A percentile compares a stretch with the other conserved stretches of the same genome.
Conservation (phyloP, 2,329 filamentous ascomycete genomes). For the Sarocladium strictum region DNA sequence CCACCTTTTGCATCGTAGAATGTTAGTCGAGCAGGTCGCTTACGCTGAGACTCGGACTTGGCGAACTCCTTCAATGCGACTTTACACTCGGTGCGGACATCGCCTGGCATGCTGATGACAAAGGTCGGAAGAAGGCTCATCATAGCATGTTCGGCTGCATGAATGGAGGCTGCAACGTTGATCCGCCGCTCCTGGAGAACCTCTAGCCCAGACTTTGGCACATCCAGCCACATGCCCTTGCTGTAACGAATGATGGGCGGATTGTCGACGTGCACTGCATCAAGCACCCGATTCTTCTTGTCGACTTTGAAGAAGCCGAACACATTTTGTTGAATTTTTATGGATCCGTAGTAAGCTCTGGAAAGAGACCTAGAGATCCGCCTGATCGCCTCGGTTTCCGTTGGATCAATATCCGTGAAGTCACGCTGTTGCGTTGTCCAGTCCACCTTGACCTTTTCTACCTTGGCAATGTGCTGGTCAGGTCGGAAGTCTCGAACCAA, state of each 20-base stretch:
- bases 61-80: constrained; percentile 82
- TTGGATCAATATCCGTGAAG: constrained; percentile 87
- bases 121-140: constrained; percentile 85
- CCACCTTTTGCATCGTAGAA: constrained; percentile 97
- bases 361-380: constrained; percentile 57
- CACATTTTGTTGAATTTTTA: constrained; percentile 81
- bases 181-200: constrained; percentile 68
- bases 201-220: constrained; percentile 71
- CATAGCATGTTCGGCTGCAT: constrained; percentile 89
- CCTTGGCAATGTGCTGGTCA: constrained; percentile 75
- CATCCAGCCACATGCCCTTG: constrained; percentile 94
- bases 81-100: constrained; percentile 94
- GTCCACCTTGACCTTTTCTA: constrained; percentile 84
- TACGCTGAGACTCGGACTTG: constrained; percentile 60
- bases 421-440: constrained; percentile 94
- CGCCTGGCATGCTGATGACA: constrained; percentile 81
- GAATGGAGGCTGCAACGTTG: constrained; percentile 83
- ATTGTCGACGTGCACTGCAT: constrained; percentile 89
- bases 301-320: constrained; percentile 99
- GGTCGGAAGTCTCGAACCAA: constrained; percentile 84
- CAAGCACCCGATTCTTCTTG: constrained; percentile 74
- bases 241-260: constrained; percentile 79
- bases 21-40: constrained; percentile 79
- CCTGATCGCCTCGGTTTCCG: constrained; percentile 84
- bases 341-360: constrained; percentile 77